Conservation (phyloP, 2,329 filamentous ascomycete species). For the Penicillium hesseltinei region DNA sequence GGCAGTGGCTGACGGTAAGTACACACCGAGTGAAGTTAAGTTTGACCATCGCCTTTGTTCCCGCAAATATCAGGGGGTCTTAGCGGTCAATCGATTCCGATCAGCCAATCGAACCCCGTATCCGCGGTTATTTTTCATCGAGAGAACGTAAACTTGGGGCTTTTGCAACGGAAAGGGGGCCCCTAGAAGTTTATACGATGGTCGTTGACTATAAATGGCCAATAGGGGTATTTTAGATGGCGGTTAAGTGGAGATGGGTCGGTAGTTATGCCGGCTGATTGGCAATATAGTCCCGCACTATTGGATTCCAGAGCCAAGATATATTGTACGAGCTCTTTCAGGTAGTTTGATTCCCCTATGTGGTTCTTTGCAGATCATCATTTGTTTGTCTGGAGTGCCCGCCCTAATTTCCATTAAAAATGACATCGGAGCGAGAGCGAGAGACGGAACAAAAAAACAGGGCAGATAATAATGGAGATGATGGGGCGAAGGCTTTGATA, state of each 20-base stretch:
- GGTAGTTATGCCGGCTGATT: background rate
- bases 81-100: background rate
- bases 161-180: background rate
- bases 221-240: background rate
- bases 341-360: background rate
- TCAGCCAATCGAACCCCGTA: background rate
- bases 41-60: background rate
- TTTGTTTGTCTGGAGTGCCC: background rate
- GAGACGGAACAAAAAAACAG: background rate
- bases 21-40: background rate
- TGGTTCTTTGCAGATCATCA: background rate
- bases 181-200: background rate
- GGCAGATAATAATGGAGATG: background rate
- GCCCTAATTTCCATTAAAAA: conserved; percentile 2
- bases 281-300: background rate
- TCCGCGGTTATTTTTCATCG: background rate
- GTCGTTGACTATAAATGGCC: background rate
- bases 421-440: background rate
- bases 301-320: background rate
- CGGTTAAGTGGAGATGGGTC: background rate
- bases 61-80: background rate
- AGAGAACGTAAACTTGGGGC: background rate
- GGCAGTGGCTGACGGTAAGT: background rate
- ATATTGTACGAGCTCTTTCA: background rate
- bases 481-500: background rate